Percentiles rank a stretch among this genome's conserved stretches.
These are phyloP conservation scores for Daedaleopsis nitida DNA, from an alignment of 768 basidiomycete genomes.

Conservation along the genomic window DNA sequence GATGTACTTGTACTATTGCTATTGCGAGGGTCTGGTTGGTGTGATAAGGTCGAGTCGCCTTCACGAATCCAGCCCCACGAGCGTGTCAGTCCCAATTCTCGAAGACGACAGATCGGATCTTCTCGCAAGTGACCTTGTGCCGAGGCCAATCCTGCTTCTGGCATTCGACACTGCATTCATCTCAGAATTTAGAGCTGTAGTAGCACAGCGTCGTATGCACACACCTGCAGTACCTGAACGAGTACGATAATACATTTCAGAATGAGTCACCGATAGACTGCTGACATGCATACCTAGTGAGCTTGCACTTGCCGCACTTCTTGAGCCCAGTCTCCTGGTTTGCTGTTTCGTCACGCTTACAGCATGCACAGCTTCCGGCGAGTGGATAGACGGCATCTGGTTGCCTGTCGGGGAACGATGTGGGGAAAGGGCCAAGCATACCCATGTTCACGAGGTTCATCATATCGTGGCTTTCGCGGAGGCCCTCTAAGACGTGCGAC, in stretches of 20 bases:
- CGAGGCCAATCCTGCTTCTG: slow-evolving; percentile 14
- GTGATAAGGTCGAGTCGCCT: no score
- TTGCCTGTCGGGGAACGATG: neutral
- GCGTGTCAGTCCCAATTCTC: slow-evolving; percentile 14
- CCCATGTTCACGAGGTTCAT: slow-evolving; percentile 2
- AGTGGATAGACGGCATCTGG: slow-evolving; percentile 4
- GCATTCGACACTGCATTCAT: slow-evolving; percentile 3
- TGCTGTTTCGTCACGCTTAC: slow-evolving; percentile 11
- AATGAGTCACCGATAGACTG: no score
- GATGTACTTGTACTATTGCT: no score
- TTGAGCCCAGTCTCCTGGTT: neutral
- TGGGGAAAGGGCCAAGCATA: neutral
- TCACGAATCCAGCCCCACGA: no score
- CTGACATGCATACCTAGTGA: neutral
- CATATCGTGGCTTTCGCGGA: neutral
- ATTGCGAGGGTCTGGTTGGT: no score
- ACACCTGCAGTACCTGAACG: no score
- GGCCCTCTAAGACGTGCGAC: slow-evolving; percentile 4
- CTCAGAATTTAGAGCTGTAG: no score
- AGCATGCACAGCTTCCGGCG: slow-evolving; percentile 14
- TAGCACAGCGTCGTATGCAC: no score
- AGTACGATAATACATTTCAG: no score
- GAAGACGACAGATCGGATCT: neutral
- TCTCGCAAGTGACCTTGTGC: slow-evolving; percentile 8
- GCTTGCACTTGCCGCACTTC: slow-evolving; percentile 13